phyloP scores from a whole-genome alignment of 352 stramenopile genomes.

The Globisporangium nodosum region DNA sequence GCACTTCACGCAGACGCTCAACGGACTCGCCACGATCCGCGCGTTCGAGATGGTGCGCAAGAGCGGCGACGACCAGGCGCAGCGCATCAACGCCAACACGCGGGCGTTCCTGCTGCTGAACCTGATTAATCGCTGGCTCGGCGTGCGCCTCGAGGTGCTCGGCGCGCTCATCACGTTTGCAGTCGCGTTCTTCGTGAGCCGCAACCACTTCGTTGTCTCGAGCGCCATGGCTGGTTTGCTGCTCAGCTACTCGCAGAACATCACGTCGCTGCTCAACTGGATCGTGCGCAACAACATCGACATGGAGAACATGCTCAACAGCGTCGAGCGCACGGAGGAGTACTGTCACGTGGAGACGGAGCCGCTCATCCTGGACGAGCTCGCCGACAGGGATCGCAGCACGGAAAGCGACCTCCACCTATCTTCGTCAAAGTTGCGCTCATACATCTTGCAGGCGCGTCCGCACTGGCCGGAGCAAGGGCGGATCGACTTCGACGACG shows the following conservation, averaged over 20 bases:
- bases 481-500: slow-evolving; percentile 64
- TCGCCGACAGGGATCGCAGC: too few relatives aligned
- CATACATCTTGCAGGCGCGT: slow-evolving; percentile 26
- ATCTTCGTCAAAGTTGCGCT: neutral
- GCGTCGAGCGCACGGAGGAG: slow-evolving; percentile 79
- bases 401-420: too few relatives aligned
- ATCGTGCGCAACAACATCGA: slow-evolving; percentile 92
- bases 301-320: slow-evolving; percentile 94
- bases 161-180: slow-evolving; percentile 87
- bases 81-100: slow-evolving; percentile 59
- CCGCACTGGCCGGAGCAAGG: slow-evolving; percentile 56
- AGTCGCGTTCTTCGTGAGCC: slow-evolving; percentile 87
- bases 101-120: slow-evolving; percentile 90
- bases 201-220: slow-evolving; percentile 33
- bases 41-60: slow-evolving; percentile 47
- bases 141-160: slow-evolving; percentile 88
- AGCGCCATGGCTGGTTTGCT: slow-evolving; percentile 89
- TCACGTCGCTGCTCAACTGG: slow-evolving; percentile 94
- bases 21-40: slow-evolving; percentile 64
- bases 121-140: slow-evolving; percentile 94
- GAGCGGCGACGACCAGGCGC: slow-evolving; percentile 29
- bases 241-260: slow-evolving; percentile 90
- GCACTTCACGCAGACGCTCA: slow-evolving; percentile 88
- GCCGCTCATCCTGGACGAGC: slow-evolving; percentile 8
- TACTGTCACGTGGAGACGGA: slow-evolving; percentile 50